These are phyloP conservation scores for Emydomyces testavorans DNA, from an alignment of 2,329 filamentous ascomycete genomes.

Conservation along the genomic window DNA sequence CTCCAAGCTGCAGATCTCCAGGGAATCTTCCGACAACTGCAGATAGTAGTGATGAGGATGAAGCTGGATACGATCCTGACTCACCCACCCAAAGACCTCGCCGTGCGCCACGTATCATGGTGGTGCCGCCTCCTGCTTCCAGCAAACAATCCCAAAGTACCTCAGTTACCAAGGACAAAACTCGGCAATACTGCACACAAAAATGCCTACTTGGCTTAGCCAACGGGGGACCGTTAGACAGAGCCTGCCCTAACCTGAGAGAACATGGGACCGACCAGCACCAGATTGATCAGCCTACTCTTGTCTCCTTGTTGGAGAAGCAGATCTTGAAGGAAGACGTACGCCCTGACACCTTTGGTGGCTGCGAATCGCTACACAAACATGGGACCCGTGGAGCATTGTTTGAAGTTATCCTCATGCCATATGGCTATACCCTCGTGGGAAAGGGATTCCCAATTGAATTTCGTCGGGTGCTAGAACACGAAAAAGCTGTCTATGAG, in stretches of 20 bases:
- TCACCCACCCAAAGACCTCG: conserved; percentile 13
- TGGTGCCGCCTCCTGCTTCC: conserved; percentile 7
- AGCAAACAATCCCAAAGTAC: neutral
- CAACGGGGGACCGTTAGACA: conserved; percentile 24
- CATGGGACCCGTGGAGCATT: conserved; percentile 18
- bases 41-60: neutral
- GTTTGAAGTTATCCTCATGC: conserved; percentile 18
- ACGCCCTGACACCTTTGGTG: conserved; percentile 5
- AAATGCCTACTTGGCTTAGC: conserved; percentile 32
- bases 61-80: conserved; percentile 5
- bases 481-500: conserved; percentile 16
- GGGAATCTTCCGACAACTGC: neutral
- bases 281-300: conserved; percentile 12
- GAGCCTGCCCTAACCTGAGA: conserved; percentile 30
- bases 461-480: conserved; percentile 6
- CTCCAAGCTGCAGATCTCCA: neutral
- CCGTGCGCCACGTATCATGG: conserved; percentile 9
- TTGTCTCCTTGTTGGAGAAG: conserved; percentile 4
- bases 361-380: conserved; percentile 16
- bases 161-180: neutral
- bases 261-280: conserved; percentile 23
- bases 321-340: conserved; percentile 9
- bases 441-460: conserved; percentile 15
- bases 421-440: conserved; percentile 19
- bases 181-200: conserved; percentile 30